phyloP scores from a whole-genome alignment of 2,329 filamentous ascomycete species.

The Purpureocillium lavendulum region DNA sequence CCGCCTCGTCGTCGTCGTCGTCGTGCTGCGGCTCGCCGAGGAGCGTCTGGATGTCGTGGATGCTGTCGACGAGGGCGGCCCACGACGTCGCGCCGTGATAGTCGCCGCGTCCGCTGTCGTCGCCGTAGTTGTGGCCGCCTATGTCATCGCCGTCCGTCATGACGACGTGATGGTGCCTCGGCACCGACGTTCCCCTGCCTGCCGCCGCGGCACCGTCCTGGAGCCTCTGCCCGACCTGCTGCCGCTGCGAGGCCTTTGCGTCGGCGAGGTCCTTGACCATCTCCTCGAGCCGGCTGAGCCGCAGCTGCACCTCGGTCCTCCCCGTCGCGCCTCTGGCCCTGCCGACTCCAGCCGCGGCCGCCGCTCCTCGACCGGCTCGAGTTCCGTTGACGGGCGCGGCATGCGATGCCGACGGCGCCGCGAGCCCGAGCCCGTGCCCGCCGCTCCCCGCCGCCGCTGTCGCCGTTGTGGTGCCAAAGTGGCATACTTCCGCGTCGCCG shows the following conservation, averaged over 20 bases:
- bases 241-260: too few relatives aligned
- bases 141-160: too few relatives aligned
- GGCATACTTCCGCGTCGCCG: slow-evolving; percentile 23
- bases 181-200: slow-evolving; percentile 1
- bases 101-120: slow-evolving; percentile 3
- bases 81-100: slow-evolving; percentile 32
- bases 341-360: neutral
- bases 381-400: too few relatives aligned
- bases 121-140: neutral
- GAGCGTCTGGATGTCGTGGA: slow-evolving; percentile 30
- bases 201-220: slow-evolving; percentile 2
- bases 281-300: slow-evolving; percentile 30
- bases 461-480: slow-evolving; percentile 17
- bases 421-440: too few relatives aligned
- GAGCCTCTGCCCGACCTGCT: neutral
- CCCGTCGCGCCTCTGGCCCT: slow-evolving; percentile 1
- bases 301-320: slow-evolving; percentile 22
- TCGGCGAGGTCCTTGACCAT: slow-evolving; percentile 28
- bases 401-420: too few relatives aligned
- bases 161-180: too few relatives aligned
- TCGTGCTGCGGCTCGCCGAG: slow-evolving; percentile 12
- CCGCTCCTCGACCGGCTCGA: too few relatives aligned
- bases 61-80: slow-evolving; percentile 31
- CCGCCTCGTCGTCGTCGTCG: slow-evolving; percentile 8
- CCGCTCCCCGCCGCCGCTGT: slow-evolving; percentile 1